A percentile compares a stretch with the other conserved stretches of the same genome.
Conservation (phyloP, 2,329 filamentous ascomycete genomes). For the Boeremia lycopersici region DNA sequence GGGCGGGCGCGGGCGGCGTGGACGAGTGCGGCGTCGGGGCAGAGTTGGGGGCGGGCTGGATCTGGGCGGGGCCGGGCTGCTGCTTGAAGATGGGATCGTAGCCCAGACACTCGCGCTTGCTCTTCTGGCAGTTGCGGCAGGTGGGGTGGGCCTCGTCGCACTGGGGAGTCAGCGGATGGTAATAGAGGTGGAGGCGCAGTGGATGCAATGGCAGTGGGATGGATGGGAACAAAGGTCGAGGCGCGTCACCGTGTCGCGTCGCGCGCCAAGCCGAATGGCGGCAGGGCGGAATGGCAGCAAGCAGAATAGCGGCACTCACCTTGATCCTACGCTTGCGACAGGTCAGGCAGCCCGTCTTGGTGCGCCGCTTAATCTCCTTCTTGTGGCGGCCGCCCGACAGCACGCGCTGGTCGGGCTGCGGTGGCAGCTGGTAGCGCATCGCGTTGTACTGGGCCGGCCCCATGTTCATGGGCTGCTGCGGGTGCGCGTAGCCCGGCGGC, state of each 20-base stretch:
- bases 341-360: constrained; percentile 72
- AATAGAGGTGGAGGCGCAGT: constrained; percentile 15
- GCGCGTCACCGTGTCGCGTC: constrained; percentile 24
- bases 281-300: too few species aligned
- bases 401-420: constrained; percentile 57
- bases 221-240: too few species aligned
- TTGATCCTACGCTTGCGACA: constrained; percentile 70
- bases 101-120: constrained; percentile 82
- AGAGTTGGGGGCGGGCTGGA: constrained; percentile 70
- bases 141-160: constrained; percentile 95
- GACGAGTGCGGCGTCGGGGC: constrained; percentile 43
- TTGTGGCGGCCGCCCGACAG: constrained; percentile 68
- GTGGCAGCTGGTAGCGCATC: constrained; percentile 63
- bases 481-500: constrained; percentile 46
- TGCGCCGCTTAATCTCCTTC: constrained; percentile 77
- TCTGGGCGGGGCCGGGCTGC: constrained; percentile 70
- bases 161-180: constrained; percentile 57
- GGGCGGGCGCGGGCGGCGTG: constrained; percentile 34
- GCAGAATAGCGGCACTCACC: constrained; percentile 62
- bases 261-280: constrained; percentile 27
- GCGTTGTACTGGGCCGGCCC: constrained; percentile 52
- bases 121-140: constrained; percentile 89
- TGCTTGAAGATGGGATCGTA: constrained; percentile 89
- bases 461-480: constrained; percentile 57
- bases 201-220: too few species aligned